These are phyloP conservation scores for Colletotrichum camelliae DNA, from an alignment of 2,329 filamentous ascomycete species.

Conservation along the genomic window DNA sequence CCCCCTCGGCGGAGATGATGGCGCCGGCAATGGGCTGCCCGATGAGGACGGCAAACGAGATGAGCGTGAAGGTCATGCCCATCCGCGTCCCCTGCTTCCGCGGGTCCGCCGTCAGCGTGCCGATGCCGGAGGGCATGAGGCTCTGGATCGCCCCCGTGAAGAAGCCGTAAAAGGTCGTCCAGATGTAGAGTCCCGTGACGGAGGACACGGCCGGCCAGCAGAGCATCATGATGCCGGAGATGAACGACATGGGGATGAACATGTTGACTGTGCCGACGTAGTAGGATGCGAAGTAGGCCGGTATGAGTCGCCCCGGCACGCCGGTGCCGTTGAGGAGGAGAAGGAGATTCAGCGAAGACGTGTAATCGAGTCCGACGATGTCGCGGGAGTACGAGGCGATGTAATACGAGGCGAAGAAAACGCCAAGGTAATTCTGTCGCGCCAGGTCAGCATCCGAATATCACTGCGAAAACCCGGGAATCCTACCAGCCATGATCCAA, in stretches of 20 bases:
- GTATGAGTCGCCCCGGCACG: constrained; percentile 60
- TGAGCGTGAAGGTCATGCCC: constrained; percentile 64
- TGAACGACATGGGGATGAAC: constrained; percentile 53
- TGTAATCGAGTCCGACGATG: constrained; percentile 48
- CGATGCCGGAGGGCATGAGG: constrained; percentile 68
- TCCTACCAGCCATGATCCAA: constrained; percentile 32
- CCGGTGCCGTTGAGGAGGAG: constrained; percentile 71
- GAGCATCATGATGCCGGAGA: constrained; percentile 50
- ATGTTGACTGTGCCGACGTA: constrained; percentile 64
- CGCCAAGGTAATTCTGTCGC: constrained; percentile 49
- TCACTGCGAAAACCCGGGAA: not conserved
- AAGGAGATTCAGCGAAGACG: constrained; percentile 63
- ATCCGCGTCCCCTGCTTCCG: constrained; percentile 59
- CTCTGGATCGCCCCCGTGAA: constrained; percentile 68
- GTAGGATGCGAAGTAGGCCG: constrained; percentile 66
- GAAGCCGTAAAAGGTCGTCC: constrained; percentile 68
- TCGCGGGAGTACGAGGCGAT: constrained; percentile 54
- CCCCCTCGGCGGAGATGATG: constrained; percentile 46
- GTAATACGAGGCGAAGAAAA: constrained; percentile 67
- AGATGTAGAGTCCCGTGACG: constrained; percentile 61
- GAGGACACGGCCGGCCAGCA: constrained; percentile 64
- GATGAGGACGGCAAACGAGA: constrained; percentile 57
- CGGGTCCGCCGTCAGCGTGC: constrained; percentile 57
- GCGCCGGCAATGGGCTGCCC: constrained; percentile 58
- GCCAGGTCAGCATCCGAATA: not conserved